Evolutionary conservation across 2,329 filamentous ascomycete species (phyloP).

Genomic region (Incumbomyces lentus): DNA sequence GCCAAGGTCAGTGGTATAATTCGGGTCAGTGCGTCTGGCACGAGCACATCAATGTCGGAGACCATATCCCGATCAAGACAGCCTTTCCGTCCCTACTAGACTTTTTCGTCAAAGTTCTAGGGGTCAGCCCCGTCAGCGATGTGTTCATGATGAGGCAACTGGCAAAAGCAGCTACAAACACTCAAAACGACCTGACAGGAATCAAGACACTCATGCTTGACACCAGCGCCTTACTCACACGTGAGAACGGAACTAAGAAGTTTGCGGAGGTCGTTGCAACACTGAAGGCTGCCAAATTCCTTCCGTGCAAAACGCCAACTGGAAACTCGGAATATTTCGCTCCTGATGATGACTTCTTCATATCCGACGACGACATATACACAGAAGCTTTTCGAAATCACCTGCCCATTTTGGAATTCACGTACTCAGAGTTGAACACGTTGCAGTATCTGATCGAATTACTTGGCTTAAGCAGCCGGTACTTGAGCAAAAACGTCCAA

Average conservation of each 20-base stretch:
- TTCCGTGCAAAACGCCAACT: slow-evolving; percentile 8
- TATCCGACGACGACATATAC: slow-evolving; percentile 9
- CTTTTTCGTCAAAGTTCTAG: slow-evolving; percentile 10
- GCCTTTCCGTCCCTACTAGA: slow-evolving; percentile 8
- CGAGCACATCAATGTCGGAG: slow-evolving; percentile 7
- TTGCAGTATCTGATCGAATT: slow-evolving; percentile 10
- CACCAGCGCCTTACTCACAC: slow-evolving; percentile 8
- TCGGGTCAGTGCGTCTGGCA: slow-evolving; percentile 12
- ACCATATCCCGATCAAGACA: slow-evolving; percentile 9
- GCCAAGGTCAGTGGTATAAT: slow-evolving; percentile 2
- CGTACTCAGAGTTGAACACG: slow-evolving; percentile 9
- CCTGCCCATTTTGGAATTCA: slow-evolving; percentile 10
- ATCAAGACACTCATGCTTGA: slow-evolving; percentile 10
- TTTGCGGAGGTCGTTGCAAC: slow-evolving; percentile 3
- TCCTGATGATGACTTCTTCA: slow-evolving; percentile 8
- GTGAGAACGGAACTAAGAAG: slow-evolving; percentile 1
- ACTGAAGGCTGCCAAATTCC: slow-evolving; percentile 8
- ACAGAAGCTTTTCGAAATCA: slow-evolving; percentile 7
- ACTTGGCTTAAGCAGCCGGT: slow-evolving; percentile 10
- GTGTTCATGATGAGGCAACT: slow-evolving; percentile 13
- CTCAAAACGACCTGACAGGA: slow-evolving; percentile 2
- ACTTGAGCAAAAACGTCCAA: slow-evolving; percentile 8
- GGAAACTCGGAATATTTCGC: slow-evolving; percentile 5
- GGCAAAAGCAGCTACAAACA: slow-evolving; percentile 4
- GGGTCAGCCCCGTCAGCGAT: slow-evolving; percentile 8